A percentile compares a stretch with the other conserved stretches of the same genome.
Conservation (phyloP, 306 rosid species). For the Leucaena leucocephala region DNA sequence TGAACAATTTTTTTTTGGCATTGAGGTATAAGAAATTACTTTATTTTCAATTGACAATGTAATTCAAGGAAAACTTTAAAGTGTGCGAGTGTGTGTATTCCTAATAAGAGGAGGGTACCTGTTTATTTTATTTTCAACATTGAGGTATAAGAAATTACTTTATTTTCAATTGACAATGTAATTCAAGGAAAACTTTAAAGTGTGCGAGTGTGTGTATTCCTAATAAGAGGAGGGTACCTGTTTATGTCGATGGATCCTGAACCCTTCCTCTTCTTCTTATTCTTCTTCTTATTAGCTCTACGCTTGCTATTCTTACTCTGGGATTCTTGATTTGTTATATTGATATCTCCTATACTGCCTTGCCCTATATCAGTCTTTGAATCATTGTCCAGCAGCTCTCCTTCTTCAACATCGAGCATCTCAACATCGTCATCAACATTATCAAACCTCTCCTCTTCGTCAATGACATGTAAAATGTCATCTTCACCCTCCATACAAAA, state of each 20-base stretch:
- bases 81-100: background rate
- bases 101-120: conserved; percentile 46
- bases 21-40: background rate
- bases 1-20: background rate
- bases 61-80: background rate
- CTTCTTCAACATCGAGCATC: conserved; percentile 87
- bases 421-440: conserved; percentile 65
- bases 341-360: conserved; percentile 38
- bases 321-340: conserved; percentile 38
- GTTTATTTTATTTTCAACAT: conserved; percentile 38
- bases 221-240: conserved; percentile 50
- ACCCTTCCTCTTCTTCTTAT: conserved; percentile 52
- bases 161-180: background rate
- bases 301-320: conserved; percentile 46
- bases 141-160: background rate
- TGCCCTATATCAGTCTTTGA: conserved; percentile 34
- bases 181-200: background rate
- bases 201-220: background rate
- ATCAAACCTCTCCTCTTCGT: conserved; percentile 54
- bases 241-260: conserved; percentile 47
- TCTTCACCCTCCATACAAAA: conserved; percentile 65
- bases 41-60: background rate
- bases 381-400: conserved; percentile 64
- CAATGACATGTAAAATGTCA: conserved; percentile 64
- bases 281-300: conserved; percentile 66